Conservation (phyloP, 78 protist species). For the Speleostelium caveatum region DNA sequence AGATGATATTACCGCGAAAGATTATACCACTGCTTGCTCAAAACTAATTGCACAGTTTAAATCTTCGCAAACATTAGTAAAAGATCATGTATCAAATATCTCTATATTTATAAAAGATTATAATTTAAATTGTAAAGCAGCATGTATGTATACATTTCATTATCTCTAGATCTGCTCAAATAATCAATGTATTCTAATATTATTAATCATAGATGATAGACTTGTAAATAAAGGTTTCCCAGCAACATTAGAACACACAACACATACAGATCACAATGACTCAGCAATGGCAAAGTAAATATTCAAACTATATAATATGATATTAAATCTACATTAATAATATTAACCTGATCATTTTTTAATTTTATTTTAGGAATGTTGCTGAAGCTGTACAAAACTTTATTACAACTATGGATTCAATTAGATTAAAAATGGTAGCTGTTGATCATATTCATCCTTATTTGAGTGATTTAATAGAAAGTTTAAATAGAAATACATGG, state of each 20-base stretch:
- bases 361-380: conserved; percentile 54
- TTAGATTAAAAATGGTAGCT: conserved; percentile 82
- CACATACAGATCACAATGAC: conserved; percentile 41
- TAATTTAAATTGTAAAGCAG: conserved; percentile 75
- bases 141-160: conserved; percentile 50
- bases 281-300: conserved; percentile 60
- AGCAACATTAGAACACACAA: conserved; percentile 52
- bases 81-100: conserved; percentile 46
- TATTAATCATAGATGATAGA: conserved; percentile 36
- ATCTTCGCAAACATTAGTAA: conserved; percentile 70
- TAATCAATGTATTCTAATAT: not conserved
- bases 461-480: conserved; percentile 75
- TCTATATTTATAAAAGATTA: conserved; percentile 83
- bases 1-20: conserved; percentile 83
- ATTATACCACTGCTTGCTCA: conserved; percentile 86
- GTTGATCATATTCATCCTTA: conserved; percentile 91
- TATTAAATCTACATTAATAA: not conserved
- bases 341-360: not conserved
- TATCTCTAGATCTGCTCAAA: too few species aligned
- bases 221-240: conserved; percentile 61
- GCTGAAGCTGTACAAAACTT: conserved; percentile 89
- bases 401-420: conserved; percentile 92
- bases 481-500: conserved; percentile 69
- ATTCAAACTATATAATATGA: not conserved
- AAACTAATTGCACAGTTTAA: conserved; percentile 90